Evolutionary conservation across 257 asterid species (phyloP).

Genomic region (Scutellaria minor): DNA sequence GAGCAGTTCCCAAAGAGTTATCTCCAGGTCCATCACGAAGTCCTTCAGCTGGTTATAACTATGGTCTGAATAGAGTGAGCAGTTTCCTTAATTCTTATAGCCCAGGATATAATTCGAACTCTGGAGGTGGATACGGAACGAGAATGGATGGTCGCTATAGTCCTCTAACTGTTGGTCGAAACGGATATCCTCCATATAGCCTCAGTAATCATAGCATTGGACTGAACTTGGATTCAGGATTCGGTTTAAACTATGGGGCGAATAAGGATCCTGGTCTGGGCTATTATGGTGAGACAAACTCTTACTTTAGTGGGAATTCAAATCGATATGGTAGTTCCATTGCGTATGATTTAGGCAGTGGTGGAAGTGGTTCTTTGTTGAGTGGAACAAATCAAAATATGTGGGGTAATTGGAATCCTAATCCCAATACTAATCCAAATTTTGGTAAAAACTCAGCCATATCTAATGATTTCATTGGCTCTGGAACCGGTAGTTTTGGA

Average conservation of each 20-base stretch:
- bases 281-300: constrained; percentile 49
- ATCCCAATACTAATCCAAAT: constrained; percentile 33
- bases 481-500: constrained; percentile 58
- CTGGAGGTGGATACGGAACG: constrained; percentile 52
- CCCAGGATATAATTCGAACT: constrained; percentile 52
- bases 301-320: constrained; percentile 53
- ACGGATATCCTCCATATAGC: constrained; percentile 64
- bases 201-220: constrained; percentile 56
- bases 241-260: constrained; percentile 49
- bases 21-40: constrained; percentile 44
- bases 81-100: constrained; percentile 52
- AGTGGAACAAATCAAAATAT: constrained; percentile 45
- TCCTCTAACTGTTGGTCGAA: constrained; percentile 60
- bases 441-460: constrained; percentile 41
- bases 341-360: constrained; percentile 51
- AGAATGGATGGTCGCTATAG: constrained; percentile 68
- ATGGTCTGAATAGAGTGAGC: constrained; percentile 56
- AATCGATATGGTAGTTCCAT: constrained; percentile 44
- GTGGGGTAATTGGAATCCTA: constrained; percentile 56
- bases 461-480: constrained; percentile 47
- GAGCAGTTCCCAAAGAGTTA: constrained; percentile 54
- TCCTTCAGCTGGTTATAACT: constrained; percentile 45
- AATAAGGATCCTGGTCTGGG: constrained; percentile 53
- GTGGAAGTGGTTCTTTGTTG: constrained; percentile 55
- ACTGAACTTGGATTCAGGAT: constrained; percentile 52